Base-by-base conservation (phyloP, 345 rosid species). In the Bruguiera parviflora region DNA sequence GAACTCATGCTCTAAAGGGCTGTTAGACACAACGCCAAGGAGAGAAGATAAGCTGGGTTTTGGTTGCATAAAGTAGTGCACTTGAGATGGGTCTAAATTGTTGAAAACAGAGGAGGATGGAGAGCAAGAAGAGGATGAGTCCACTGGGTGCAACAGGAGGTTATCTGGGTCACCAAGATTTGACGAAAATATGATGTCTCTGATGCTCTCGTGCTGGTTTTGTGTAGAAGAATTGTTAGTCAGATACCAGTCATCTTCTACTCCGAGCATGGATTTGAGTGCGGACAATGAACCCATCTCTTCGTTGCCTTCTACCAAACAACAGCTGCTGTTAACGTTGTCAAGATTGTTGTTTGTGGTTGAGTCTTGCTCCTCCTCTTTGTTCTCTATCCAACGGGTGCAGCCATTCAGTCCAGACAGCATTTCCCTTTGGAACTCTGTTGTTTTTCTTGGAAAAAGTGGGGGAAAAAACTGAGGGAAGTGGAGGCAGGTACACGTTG, bases 41-140 rank as follows among this genome's bases (percentile, higher is more conserved):
- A 86, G 63, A 9, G 89, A 72, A 75, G 84, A 70, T 37, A 83
- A 32, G 43, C 43, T 39, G 53, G 72, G 77, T 58, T 81, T 84
- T 47, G 86, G 80, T 18, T 80, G 77, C 83, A 82, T 58, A 55
- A 80, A 74, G 81, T 73, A 82, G 61, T 82, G 88, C 8, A 77
- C 77, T 65, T 84, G 90, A 82, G 85, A 84, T n/a, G 86, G 85
- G 68, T 82, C 90, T 3, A 86, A 69, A 64, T 82, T 82, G 84
- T 84, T 84, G 78, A 86, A 86, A 77, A 86, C 83, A 55, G 90
- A 84, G 69, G 90, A 62, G 10, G 79, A 71, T n/a, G 86, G 85
- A 11, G 88, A 86, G 58, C 86, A 82, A 31, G 90, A 84, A 39
- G 90, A 74, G 19, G 87, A 80, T 22, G 87, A 86, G 82, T 83